Conservation (phyloP, 768 basidiomycete species). For the Grammothele lineata region DNA sequence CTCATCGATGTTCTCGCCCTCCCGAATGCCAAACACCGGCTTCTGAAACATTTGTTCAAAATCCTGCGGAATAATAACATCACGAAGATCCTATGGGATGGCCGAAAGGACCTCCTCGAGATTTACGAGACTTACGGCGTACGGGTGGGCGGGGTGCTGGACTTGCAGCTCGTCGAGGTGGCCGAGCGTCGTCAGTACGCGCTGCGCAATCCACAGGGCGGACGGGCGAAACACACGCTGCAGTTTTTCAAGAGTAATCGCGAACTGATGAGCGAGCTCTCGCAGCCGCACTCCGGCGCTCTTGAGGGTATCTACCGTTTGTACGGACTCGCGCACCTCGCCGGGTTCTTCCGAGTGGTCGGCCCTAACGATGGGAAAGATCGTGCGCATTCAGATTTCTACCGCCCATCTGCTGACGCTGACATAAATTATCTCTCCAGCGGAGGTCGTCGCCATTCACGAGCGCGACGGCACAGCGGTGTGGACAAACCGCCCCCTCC, state of each 20-base stretch:
- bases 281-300: constrained; percentile 1
- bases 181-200: not conserved
- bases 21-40: constrained; percentile 5
- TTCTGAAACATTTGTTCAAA: constrained; percentile 23
- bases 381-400: constrained; percentile 20
- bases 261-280: not conserved
- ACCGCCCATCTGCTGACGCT: no score
- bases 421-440: constrained; percentile 11
- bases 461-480: constrained; percentile 20
- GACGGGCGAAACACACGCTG: constrained; percentile 19
- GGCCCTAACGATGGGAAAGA: constrained; percentile 23
- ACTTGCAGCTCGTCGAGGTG: constrained; percentile 40
- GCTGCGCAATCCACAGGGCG: not conserved
- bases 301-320: constrained; percentile 27
- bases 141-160: constrained; percentile 30
- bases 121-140: constrained; percentile 27
- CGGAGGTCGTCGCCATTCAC: constrained; percentile 31
- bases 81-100: constrained; percentile 41
- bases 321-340: constrained; percentile 28
- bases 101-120: constrained; percentile 38
- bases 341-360: constrained; percentile 17
- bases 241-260: constrained; percentile 22
- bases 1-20: constrained; percentile 36
- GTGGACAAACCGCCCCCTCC: constrained; percentile 34
- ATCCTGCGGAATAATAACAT: constrained; percentile 27